Percentiles rank a stretch among this genome's conserved stretches.
These are phyloP conservation scores for Anthracocystis setariae DNA, from an alignment of 1,284 basidiomycete genomes.

Conservation along the genomic window DNA sequence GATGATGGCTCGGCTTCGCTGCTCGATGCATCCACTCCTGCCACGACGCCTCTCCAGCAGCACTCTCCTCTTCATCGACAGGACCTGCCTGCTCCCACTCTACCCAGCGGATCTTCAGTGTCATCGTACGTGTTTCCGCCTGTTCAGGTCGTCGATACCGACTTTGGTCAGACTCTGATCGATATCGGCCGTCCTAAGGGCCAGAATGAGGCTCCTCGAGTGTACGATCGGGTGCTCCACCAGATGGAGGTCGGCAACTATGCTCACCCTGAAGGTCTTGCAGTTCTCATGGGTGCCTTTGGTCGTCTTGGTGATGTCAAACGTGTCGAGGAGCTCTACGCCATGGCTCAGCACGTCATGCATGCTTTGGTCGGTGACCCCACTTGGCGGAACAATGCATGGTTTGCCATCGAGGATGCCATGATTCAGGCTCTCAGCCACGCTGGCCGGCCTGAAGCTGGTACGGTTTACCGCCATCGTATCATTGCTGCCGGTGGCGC, in stretches of 20 bases:
- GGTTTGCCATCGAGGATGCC: conserved; percentile 59
- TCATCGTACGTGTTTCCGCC: conserved; percentile 31
- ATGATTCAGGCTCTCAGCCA: conserved; percentile 66
- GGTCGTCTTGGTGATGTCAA: conserved; percentile 71
- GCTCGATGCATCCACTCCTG: conserved; percentile 18
- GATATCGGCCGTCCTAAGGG: conserved; percentile 17
- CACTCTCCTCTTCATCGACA: conserved; percentile 43
- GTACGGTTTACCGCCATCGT: conserved; percentile 55
- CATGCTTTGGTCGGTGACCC: conserved; percentile 51
- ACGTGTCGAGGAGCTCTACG: conserved; percentile 71
- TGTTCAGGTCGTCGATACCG: conserved; percentile 57
- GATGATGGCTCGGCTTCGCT: conserved; percentile 20
- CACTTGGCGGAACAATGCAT: conserved; percentile 69
- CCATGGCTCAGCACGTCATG: conserved; percentile 69
- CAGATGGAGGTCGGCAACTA: conserved; percentile 50
- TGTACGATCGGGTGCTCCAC: conserved; percentile 31
- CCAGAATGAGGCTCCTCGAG: conserved; percentile 26
- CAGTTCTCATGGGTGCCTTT: conserved; percentile 52
- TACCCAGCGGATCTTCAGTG: conserved; percentile 9
- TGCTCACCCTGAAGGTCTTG: conserved; percentile 52
- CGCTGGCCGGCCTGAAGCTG: conserved; percentile 53
- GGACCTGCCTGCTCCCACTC: conserved; percentile 23
- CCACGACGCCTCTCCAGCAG: conserved; percentile 27
- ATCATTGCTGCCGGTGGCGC: conserved; percentile 59
- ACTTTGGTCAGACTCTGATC: conserved; percentile 39